Percentiles rank a stretch among this genome's conserved stretches.
Conservation (phyloP, 2,329 filamentous ascomycete species). For the Aspergillus sp. region DNA sequence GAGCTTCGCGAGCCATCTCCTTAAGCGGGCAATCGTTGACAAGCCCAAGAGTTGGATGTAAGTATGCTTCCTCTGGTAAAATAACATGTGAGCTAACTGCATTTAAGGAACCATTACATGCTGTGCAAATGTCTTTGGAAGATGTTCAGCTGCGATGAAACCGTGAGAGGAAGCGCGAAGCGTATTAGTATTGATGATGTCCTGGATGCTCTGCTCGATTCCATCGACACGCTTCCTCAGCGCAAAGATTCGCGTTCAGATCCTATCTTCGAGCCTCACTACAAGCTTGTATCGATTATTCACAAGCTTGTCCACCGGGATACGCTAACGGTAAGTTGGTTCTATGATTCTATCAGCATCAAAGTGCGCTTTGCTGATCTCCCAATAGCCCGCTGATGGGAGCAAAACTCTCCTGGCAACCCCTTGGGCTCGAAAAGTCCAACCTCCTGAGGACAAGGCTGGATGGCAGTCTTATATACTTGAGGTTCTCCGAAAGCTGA, state of each 20-base stretch:
- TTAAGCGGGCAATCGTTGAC: constrained; percentile 54
- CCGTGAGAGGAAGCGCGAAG: constrained; percentile 30
- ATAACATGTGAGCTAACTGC: constrained; percentile 15
- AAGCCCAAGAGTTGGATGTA: constrained; percentile 61
- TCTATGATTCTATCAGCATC: neutral
- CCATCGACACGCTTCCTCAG: constrained; percentile 58
- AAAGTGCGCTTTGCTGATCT: constrained; percentile 18
- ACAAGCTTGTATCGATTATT: constrained; percentile 77
- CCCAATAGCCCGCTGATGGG: constrained; percentile 40
- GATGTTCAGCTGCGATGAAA: constrained; percentile 52
- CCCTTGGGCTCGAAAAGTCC: constrained; percentile 51
- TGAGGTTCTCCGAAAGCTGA: constrained; percentile 53
- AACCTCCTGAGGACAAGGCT: constrained; percentile 44
- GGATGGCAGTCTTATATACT: constrained; percentile 60
- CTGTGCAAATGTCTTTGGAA: constrained; percentile 70
- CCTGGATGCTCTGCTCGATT: constrained; percentile 53
- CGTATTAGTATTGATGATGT: constrained; percentile 43
- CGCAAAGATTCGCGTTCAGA: constrained; percentile 60
- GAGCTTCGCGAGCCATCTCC: constrained; percentile 60
- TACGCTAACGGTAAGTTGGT: constrained; percentile 36
- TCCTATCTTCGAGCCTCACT: constrained; percentile 84
- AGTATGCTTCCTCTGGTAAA: constrained; percentile 21
- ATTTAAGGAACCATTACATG: constrained; percentile 59
- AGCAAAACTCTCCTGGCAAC: constrained; percentile 49
- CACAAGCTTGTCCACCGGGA: constrained; percentile 68